Percentiles rank a stretch among this genome's conserved stretches.
Evolutionary conservation across 257 asterid genomes (phyloP).

Genomic region (Solanum appendiculatum): DNA sequence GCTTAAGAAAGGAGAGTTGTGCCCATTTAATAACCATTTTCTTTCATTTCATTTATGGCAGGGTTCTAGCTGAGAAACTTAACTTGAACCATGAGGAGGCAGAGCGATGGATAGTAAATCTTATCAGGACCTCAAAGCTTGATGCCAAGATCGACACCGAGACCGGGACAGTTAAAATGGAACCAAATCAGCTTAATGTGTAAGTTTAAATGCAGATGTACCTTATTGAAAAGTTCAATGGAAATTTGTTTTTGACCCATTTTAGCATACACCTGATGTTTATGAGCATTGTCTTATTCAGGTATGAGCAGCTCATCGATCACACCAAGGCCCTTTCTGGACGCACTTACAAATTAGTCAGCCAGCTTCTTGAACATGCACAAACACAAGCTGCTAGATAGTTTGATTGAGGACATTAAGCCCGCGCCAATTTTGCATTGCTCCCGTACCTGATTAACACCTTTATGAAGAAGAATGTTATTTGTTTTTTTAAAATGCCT

Average conservation of each 20-base stretch:
- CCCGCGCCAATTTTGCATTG: neutral
- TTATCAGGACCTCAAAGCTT: constrained; percentile 87
- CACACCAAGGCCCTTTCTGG: constrained; percentile 87
- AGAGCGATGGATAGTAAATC: constrained; percentile 91
- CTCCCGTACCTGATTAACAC: neutral
- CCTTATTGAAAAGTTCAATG: neutral
- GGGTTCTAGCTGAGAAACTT: constrained; percentile 92
- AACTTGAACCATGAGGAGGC: constrained; percentile 86
- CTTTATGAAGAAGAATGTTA: neutral
- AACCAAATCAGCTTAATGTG: constrained; percentile 77
- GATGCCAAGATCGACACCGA: constrained; percentile 82
- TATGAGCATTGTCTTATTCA: constrained; percentile 7
- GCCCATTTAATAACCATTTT: neutral
- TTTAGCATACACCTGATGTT: neutral
- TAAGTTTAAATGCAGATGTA: constrained; percentile 27
- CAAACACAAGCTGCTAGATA: constrained; percentile 65
- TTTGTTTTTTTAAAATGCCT: neutral
- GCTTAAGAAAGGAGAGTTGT: neutral
- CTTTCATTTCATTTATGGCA: constrained; percentile 17
- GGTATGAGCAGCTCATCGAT: constrained; percentile 94
- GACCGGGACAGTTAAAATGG: constrained; percentile 75
- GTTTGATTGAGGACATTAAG: neutral
- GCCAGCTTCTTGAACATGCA: constrained; percentile 73
- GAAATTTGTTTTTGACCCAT: neutral
- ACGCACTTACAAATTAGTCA: constrained; percentile 68